phyloP scores from a whole-genome alignment of 352 stramenopile species.

The Pythium monospermum region DNA sequence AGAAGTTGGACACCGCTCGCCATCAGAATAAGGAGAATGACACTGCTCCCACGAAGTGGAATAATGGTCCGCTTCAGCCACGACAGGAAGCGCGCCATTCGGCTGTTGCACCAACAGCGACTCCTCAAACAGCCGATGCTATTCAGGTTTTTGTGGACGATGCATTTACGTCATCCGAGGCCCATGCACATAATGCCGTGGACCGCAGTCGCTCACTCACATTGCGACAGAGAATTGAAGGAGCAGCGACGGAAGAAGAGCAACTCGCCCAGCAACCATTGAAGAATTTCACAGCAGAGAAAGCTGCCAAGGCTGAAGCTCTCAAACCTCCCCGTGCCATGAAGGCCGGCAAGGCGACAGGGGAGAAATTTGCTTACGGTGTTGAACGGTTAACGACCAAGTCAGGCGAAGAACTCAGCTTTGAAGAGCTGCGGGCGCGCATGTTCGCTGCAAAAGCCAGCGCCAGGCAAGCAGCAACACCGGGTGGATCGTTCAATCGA shows the following conservation, averaged over 20 bases:
- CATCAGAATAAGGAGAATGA: conserved; percentile 85
- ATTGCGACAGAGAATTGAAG: conserved; percentile 68
- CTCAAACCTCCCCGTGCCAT: conserved; percentile 5
- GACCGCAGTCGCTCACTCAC: conserved; percentile 46
- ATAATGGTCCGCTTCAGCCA: conserved; percentile 15
- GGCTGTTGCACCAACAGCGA: neutral
- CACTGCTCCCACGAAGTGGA: conserved; percentile 46
- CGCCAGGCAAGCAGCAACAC: neutral
- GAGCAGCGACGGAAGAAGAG: conserved; percentile 67
- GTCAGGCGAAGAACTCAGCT: conserved; percentile 52
- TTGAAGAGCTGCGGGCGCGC: conserved; percentile 72
- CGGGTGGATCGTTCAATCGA: conserved; percentile 3
- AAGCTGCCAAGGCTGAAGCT: neutral
- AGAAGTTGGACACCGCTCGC: conserved; percentile 48
- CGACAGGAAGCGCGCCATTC: neutral
- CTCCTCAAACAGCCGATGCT: conserved; percentile 10
- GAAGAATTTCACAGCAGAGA: conserved; percentile 57
- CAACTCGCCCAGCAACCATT: conserved; percentile 66
- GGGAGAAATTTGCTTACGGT: conserved; percentile 40
- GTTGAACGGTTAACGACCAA: conserved; percentile 31
- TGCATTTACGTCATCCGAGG: conserved; percentile 32
- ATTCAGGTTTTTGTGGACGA: conserved; percentile 81
- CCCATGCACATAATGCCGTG: conserved; percentile 17
- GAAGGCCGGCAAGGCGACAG: conserved; percentile 1
- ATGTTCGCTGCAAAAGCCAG: conserved; percentile 4